Conservation (phyloP, 352 stramenopile species). For the Phytophthora citricola region DNA sequence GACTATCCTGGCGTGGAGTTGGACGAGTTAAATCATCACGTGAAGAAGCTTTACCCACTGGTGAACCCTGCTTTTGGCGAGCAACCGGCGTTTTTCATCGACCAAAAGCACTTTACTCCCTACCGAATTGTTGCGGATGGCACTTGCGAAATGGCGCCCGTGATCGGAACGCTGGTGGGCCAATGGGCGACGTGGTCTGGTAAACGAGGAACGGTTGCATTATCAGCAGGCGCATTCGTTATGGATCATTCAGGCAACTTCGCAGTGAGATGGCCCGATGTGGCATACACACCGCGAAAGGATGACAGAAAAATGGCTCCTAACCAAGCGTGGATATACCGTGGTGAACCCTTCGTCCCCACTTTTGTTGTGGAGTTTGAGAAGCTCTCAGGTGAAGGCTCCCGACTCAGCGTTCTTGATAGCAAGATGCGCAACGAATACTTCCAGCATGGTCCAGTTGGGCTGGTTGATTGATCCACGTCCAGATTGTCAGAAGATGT, state of each 20-base stretch:
- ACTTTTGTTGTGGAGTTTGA: slow-evolving; percentile 11
- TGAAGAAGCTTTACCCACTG: slow-evolving; percentile 23
- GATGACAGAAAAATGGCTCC: slow-evolving; percentile 1
- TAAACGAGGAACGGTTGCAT: slow-evolving; percentile 14
- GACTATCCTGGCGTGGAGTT: slow-evolving; percentile 15
- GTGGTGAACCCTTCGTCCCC: slow-evolving; percentile 27
- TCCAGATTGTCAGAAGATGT: slow-evolving; percentile 15
- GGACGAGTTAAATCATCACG: slow-evolving; percentile 28
- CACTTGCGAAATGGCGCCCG: slow-evolving; percentile 12
- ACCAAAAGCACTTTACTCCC: slow-evolving; percentile 27
- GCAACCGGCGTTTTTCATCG: slow-evolving; percentile 36
- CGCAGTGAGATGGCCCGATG: slow-evolving; percentile 7
- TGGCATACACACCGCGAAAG: slow-evolving; percentile 9
- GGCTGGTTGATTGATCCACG: slow-evolving; percentile 17
- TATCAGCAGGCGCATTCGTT: slow-evolving; percentile 13
- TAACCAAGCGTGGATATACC: slow-evolving; percentile 21
- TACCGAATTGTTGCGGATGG: slow-evolving; percentile 24
- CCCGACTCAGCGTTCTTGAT: slow-evolving; percentile 10
- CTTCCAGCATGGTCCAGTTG: slow-evolving; percentile 17
- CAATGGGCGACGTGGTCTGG: slow-evolving; percentile 3
- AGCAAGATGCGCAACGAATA: slow-evolving; percentile 18
- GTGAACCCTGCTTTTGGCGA: slow-evolving; percentile 27
- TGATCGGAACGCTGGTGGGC: background rate
- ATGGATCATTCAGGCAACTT: background rate
- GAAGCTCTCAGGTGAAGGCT: slow-evolving; percentile 9